phyloP scores from a whole-genome alignment of 805 yeast genomes.

The Candida ascalaphidarum region DNA sequence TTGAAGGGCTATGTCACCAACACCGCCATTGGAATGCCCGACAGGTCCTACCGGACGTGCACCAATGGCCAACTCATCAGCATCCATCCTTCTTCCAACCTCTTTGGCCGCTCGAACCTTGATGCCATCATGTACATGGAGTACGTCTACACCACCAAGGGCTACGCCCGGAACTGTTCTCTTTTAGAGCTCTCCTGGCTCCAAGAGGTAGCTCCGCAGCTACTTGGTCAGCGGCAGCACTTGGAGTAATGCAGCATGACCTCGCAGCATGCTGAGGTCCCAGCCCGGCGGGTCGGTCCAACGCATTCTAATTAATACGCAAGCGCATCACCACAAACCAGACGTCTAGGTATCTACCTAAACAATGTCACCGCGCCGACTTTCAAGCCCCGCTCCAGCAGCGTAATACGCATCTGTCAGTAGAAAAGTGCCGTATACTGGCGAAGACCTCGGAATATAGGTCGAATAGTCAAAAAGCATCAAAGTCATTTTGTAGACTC shows the following conservation, averaged over 20 bases:
- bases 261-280: too few relatives aligned
- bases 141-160: slow-evolving; percentile 86
- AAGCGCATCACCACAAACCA: too few relatives aligned
- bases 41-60: slow-evolving; percentile 83
- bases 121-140: slow-evolving; percentile 94
- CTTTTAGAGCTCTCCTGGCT: slow-evolving; percentile 78
- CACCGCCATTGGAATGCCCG: slow-evolving; percentile 92
- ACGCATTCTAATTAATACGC: too few relatives aligned
- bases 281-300: too few relatives aligned
- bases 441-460: too few relatives aligned
- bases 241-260: neutral
- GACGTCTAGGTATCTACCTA: too few relatives aligned
- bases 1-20: slow-evolving; percentile 77
- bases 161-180: slow-evolving; percentile 86
- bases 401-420: too few relatives aligned
- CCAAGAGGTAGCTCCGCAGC: slow-evolving; percentile 69
- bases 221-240: slow-evolving; percentile 26
- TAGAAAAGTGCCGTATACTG: too few relatives aligned
- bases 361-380: too few relatives aligned
- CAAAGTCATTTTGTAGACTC: too few relatives aligned
- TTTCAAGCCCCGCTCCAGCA: too few relatives aligned
- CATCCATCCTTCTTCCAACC: slow-evolving; percentile 82
- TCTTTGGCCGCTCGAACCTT: slow-evolving; percentile 64
- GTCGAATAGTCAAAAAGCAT: too few relatives aligned
- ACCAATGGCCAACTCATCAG: slow-evolving; percentile 77